Evolutionary conservation across 108 stramenopile species (phyloP).

Genomic region (Nitzschia putrida): DNA sequence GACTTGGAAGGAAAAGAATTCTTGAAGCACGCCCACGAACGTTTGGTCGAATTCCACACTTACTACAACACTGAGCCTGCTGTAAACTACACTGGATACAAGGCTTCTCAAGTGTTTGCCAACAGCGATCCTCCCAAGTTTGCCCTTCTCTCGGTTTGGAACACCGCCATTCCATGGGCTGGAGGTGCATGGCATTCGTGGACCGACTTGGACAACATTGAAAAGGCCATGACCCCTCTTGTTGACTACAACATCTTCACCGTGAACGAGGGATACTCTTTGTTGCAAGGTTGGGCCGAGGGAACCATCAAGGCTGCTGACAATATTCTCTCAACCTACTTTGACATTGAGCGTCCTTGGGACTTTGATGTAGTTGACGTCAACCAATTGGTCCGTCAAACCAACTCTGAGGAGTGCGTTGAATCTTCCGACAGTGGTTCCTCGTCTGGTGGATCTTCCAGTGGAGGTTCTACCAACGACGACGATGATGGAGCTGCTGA

Average conservation of each 20-base stretch:
- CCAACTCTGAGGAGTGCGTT: constrained; percentile 29
- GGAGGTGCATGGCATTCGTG: constrained; percentile 41
- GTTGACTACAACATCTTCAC: constrained; percentile 13
- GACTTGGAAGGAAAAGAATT: constrained; percentile 26
- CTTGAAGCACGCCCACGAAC: constrained; percentile 34
- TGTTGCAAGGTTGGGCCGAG: constrained; percentile 43
- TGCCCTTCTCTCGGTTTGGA: constrained; percentile 33
- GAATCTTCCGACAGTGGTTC: not conserved
- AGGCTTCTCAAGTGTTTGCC: constrained; percentile 6
- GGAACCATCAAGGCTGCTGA: constrained; percentile 31
- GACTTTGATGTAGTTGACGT: constrained; percentile 22
- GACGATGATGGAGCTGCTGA: constrained; percentile 12
- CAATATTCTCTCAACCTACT: constrained; percentile 23
- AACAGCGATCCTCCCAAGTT: constrained; percentile 16
- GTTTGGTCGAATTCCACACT: constrained; percentile 24
- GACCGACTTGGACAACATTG: constrained; percentile 28
- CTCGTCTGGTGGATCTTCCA: not conserved
- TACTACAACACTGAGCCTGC: constrained; percentile 12
- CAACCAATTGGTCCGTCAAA: constrained; percentile 25
- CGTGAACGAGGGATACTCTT: constrained; percentile 34
- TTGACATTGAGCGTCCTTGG: constrained; percentile 31
- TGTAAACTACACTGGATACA: constrained; percentile 23
- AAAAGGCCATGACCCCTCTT: constrained; percentile 21
- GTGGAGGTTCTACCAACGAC: constrained; percentile 2
- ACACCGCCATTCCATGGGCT: constrained; percentile 23